Percentiles rank a stretch among this genome's conserved stretches.
phyloP scores from a whole-genome alignment of 352 stramenopile genomes.

The Poterioochromonas sp. region DNA sequence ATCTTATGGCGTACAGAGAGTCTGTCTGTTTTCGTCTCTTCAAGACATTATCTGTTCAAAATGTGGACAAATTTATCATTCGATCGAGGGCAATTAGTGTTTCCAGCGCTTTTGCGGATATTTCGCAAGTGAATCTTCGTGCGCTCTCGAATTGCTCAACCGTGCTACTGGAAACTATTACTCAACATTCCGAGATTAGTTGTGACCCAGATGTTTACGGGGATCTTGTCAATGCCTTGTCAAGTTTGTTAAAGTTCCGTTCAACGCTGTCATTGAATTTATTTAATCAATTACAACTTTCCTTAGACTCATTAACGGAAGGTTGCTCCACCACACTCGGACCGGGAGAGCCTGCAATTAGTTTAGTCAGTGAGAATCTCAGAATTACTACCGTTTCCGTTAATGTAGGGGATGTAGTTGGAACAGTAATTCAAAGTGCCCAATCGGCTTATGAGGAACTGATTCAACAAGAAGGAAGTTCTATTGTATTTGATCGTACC shows the following conservation, averaged over 20 bases:
- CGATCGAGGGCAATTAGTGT: background rate
- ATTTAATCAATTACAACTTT: no score
- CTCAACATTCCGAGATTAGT: background rate
- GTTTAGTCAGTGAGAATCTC: background rate
- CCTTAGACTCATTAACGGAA: no score
- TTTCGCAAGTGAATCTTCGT: background rate
- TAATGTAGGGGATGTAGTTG: no score
- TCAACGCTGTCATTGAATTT: no score
- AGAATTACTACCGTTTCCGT: background rate
- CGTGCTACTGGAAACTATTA: background rate
- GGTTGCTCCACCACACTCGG: background rate
- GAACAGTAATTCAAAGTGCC: no score
- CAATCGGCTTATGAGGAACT: no score
- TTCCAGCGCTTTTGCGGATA: background rate
- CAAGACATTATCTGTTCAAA: background rate
- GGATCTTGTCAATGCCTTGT: background rate
- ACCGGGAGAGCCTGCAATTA: background rate
- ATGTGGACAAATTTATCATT: background rate
- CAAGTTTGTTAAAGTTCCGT: background rate
- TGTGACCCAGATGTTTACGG: background rate
- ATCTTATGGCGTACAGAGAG: background rate
- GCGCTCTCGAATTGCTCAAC: slow-evolving; percentile 23
- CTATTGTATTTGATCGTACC: no score
- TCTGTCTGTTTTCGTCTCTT: background rate
- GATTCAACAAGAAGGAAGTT: no score